These are phyloP conservation scores for Pythium dissimile DNA, from an alignment of 352 stramenopile species.

Conservation along the genomic window DNA sequence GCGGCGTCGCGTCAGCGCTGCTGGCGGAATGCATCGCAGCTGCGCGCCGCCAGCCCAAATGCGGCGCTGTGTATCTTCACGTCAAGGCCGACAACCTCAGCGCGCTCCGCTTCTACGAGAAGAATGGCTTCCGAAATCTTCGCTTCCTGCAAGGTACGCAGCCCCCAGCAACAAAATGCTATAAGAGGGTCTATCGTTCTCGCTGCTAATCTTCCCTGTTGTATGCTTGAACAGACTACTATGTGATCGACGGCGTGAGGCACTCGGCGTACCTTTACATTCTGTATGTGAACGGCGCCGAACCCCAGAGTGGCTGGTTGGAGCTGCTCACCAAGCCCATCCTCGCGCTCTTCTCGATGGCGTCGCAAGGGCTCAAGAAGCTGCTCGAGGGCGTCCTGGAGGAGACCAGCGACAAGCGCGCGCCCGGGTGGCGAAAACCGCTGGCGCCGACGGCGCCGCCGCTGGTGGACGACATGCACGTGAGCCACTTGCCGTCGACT, in stretches of 20 bases:
- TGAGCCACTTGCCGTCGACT: conserved; percentile 8
- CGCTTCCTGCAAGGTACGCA: conserved; percentile 86
- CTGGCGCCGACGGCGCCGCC: conserved; percentile 4
- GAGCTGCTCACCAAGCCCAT: conserved; percentile 31
- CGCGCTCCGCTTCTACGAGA: conserved; percentile 96
- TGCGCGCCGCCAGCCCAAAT: conserved; percentile 67
- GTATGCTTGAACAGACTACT: conserved; percentile 77
- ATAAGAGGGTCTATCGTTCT: no score
- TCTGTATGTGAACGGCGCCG: conserved; percentile 74
- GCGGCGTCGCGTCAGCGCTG: conserved; percentile 89
- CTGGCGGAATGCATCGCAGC: conserved; percentile 88
- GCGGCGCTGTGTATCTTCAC: conserved; percentile 94
- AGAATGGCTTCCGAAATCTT: conserved; percentile 92
- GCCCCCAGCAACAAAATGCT: no score
- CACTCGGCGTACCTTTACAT: conserved; percentile 88
- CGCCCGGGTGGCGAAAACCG: conserved; percentile 10
- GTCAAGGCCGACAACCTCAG: conserved; percentile 95
- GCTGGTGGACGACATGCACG: conserved; percentile 15
- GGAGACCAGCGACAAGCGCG: conserved; percentile 19
- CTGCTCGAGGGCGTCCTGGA: conserved; percentile 52
- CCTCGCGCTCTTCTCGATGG: conserved; percentile 58
- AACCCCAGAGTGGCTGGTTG: conserved; percentile 58
- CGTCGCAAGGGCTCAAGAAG: conserved; percentile 61
- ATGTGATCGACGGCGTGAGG: conserved; percentile 77
- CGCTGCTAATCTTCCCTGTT: no score